Percentiles rank a stretch among this genome's conserved stretches.
phyloP scores from a whole-genome alignment of 2,329 filamentous ascomycete genomes.

The Diaporthe helianthi region DNA sequence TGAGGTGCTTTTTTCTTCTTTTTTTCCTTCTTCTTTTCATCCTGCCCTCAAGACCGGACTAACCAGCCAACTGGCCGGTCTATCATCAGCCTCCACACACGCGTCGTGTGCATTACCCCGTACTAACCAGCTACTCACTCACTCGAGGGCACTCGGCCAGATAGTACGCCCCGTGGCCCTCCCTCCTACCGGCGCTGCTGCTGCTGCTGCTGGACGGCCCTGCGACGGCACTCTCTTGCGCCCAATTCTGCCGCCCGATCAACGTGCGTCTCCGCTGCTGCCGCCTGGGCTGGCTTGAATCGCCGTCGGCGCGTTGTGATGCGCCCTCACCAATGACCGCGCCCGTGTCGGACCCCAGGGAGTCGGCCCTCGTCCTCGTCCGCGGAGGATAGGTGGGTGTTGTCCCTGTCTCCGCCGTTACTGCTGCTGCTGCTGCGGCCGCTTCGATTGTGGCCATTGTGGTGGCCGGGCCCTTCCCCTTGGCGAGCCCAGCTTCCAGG shows the following conservation, averaged over 20 bases:
- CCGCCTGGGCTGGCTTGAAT: neutral
- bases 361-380: constrained; percentile 10
- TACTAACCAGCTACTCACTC: neutral
- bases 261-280: neutral
- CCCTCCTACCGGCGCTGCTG: neutral
- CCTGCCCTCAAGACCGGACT: neutral
- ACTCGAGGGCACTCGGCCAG: neutral
- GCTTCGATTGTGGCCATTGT: neutral
- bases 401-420: neutral
- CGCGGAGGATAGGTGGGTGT: neutral
- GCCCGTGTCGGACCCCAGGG: neutral
- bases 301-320: neutral
- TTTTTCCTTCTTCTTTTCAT: too few relatives aligned
- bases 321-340: neutral
- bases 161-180: neutral
- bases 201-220: neutral
- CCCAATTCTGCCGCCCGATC: neutral
- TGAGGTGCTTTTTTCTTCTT: neutral
- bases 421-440: neutral
- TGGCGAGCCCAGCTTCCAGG: constrained; percentile 19
- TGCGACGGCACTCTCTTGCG: neutral
- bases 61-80: neutral
- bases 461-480: neutral
- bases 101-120: neutral
- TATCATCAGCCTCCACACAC: neutral